Evolutionary conservation across 1,284 basidiomycete genomes (phyloP), one percentile per base, ranked within the genome.

Genomic region (Schizophyllum commune): DNA sequence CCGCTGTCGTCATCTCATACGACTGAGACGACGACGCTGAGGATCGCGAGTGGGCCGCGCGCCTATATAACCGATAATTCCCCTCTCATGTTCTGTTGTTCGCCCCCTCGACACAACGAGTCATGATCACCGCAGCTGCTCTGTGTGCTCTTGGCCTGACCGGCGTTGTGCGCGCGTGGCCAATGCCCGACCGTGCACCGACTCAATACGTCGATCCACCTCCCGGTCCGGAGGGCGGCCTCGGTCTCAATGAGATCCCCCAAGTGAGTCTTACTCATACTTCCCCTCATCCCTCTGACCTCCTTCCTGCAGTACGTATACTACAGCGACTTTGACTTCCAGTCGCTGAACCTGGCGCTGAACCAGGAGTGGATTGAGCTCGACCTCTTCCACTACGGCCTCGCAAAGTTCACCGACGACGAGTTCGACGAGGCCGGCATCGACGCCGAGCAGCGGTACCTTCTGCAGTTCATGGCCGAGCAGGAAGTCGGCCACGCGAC

Each of bases 361-460:
- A 81, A 86, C 68, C 85, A 88, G 71, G 84, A 86, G 70, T 83
- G 73, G 65, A 80, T 85, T 39, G 82, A 85, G 67, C 78, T 85
- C 64, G 84, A 86, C 65, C 72, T 88, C 2, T 88, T 88, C 78
- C 78, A 84, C 67, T 74, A 83, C 64, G 85, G 81, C 27, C 75
- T 88, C 7, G 75, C 79, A 15, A 66, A 72, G 32, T 89, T 88
- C 72, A 79, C 79, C 1, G 73, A 62, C 0, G 72, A 79, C 27
- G 84, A 88, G 52, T 88, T 87, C 67, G 78, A 81, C 52, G 79
- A 71, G 2, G 82, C 79, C 1, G 85, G 85, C 1, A 66, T 89
- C 55, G 76, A 72, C 47, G 77, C 78, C 0, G 80, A 81, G 20
- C 83, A 88, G 63, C 74, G 79, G 55, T 81, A 72, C 65, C 73